Base-by-base conservation (phyloP, 1,139 yeast genomes). In the Saccharomyces uvarum region DNA sequence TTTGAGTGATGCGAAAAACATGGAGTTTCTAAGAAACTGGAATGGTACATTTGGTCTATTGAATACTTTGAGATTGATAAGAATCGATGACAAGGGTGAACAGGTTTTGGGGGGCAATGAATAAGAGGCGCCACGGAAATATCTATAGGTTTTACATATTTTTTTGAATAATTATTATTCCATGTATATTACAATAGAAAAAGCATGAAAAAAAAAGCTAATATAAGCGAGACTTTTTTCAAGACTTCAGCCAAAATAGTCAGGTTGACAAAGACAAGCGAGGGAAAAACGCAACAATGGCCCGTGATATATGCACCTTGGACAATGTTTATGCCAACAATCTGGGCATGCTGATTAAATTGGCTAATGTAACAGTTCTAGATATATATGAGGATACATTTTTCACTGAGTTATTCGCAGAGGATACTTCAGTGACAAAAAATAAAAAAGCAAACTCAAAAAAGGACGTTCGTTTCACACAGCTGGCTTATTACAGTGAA, bases 31-130 rank as follows among this genome's bases (percentile, higher is more conserved):
- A 58, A 77, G 84, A 64, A 70, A 72, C 19, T 91, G 97, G 97
- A 86, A 86, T 62, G 93, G 95, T 24, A 80, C 88, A 8, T 75
- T 80, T 60, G 97, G 97, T 46, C 91, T 95, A n/a, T 72, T 86
- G 53, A 83, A 86, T 47, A 77, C 80, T 16, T 74, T 89, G 67
- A 82, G 80, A 53, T 64, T 72, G 51, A 58, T 66, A 33, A 63
- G 72, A 56, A 57, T 68, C 11, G 61, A 62, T 49, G 53, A 50
- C 7, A 53, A 61, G 4, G 70, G 68, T 46, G 60, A 63, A 32
- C 63, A 60, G 52, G 65, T 65, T 7, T 55, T 63, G 13, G 68
- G 67, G 33, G 67, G 67, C 6, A 56, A 47, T 14, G 55, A 54
- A 46, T 50, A 21, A 41, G 33, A 21, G 48, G 26, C 6, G 26